phyloP scores from a whole-genome alignment of 202 grass and related monocot species.

The Carex sylvatica region DNA sequence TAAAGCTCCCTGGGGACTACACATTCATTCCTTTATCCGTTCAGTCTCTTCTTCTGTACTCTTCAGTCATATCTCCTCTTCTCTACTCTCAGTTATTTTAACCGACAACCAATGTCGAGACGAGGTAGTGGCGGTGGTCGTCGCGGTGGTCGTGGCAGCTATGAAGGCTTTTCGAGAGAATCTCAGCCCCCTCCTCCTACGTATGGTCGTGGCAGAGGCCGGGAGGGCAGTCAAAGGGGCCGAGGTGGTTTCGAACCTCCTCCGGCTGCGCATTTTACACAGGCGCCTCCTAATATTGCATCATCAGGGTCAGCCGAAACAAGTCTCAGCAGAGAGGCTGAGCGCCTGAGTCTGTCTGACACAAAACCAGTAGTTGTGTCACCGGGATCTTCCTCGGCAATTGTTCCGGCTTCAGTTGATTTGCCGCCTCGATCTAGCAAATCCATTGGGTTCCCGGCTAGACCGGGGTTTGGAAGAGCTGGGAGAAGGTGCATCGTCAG shows the following conservation, averaged over 20 bases:
- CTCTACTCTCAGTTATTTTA: no score
- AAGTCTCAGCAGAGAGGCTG: neutral
- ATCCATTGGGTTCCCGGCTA: neutral
- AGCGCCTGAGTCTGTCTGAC: neutral
- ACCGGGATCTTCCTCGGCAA: neutral
- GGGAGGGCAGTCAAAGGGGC: neutral
- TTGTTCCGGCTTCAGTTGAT: neutral
- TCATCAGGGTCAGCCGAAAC: neutral
- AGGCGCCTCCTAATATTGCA: neutral
- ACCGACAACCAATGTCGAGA: neutral
- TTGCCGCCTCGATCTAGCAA: constrained; percentile 32
- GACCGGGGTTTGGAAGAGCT: constrained; percentile 33
- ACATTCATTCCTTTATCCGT: neutral
- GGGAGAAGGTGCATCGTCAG: constrained; percentile 27
- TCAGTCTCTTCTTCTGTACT: neutral
- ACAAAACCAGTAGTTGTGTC: neutral
- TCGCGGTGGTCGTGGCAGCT: neutral
- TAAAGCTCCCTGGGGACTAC: neutral
- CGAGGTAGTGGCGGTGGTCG: neutral
- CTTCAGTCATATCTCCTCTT: neutral
- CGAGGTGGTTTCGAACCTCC: neutral
- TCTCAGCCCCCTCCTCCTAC: neutral
- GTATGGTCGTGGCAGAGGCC: constrained; percentile 3
- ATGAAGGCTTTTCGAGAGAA: neutral
- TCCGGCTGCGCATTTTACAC: neutral